These are phyloP conservation scores for Chaetomium sp. DNA, from an alignment of 2,329 filamentous ascomycete species.

Conservation along the genomic window DNA sequence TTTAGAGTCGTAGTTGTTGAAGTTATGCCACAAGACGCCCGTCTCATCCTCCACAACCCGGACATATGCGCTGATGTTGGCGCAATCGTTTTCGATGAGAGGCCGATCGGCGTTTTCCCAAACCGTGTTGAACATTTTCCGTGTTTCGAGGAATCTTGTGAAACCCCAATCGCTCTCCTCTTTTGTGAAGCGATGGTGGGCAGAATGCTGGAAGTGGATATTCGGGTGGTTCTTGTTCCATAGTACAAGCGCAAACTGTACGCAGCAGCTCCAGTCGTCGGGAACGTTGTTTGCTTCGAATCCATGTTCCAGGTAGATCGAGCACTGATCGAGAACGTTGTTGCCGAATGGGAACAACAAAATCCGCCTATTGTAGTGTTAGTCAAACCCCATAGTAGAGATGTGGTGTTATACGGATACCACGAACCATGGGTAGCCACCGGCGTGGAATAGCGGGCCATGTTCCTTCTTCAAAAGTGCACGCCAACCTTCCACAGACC, in stretches of 20 bases:
- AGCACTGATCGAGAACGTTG: constrained; percentile 76
- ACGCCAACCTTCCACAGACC: constrained; percentile 83
- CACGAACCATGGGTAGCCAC: constrained; percentile 75
- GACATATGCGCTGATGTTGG: constrained; percentile 77
- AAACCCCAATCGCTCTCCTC: constrained; percentile 99
- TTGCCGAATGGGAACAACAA: constrained; percentile 95
- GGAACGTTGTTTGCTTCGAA: constrained; percentile 70
- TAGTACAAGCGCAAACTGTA: constrained; percentile 88
- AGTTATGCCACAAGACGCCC: constrained; percentile 85
- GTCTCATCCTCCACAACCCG: constrained; percentile 81
- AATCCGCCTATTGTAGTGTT: constrained; percentile 59
- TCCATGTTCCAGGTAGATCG: constrained; percentile 94
- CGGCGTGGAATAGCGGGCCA: constrained; percentile 81
- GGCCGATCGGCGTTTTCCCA: constrained; percentile 67
- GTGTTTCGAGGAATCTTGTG: constrained; percentile 87
- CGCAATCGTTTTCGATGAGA: constrained; percentile 68
- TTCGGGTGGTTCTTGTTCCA: constrained; percentile 93
- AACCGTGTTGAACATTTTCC: constrained; percentile 71
- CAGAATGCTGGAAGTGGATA: constrained; percentile 71
- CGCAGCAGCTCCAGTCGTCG: constrained; percentile 93
- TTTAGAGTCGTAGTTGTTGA: constrained; percentile 96
- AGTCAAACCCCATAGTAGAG: constrained; percentile 1
- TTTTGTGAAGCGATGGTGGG: constrained; percentile 92
- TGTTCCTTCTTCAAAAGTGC: constrained; percentile 71
- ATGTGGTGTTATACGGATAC: not conserved